A percentile compares a stretch with the other conserved stretches of the same genome.
These are phyloP conservation scores for Quercus tomentella DNA, from an alignment of 331 rosid genomes.

Conservation along the genomic window DNA sequence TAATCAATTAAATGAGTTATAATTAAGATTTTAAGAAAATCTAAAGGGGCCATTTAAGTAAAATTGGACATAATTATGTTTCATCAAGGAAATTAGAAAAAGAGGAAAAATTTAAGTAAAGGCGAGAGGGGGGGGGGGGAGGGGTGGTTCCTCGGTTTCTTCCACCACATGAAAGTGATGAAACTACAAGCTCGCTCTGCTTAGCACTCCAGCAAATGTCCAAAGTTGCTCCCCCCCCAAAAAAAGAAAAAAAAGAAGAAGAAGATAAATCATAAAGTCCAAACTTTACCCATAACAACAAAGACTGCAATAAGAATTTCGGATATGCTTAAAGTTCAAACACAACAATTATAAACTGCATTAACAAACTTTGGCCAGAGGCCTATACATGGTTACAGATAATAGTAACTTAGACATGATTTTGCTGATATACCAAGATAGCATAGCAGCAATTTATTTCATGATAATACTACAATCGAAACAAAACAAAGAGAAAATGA, in stretches of 20 bases:
- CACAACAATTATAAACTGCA: not conserved
- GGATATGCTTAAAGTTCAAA: not conserved
- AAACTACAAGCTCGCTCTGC: too few species aligned
- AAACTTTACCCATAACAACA: not conserved
- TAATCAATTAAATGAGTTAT: too few species aligned
- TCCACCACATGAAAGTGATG: too few species aligned
- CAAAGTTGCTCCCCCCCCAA: too few species aligned
- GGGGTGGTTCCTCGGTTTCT: too few species aligned
- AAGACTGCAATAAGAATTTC: not conserved
- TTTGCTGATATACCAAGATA: slow-evolving; percentile 1
- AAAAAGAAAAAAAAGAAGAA: too few species aligned
- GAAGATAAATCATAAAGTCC: not conserved
- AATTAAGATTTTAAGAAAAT: too few species aligned
- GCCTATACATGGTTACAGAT: slow-evolving; percentile 1
- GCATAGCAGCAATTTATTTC: not conserved
- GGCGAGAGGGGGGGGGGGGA: rapidly evolving
- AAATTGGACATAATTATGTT: too few species aligned
- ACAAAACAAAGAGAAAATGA: slow-evolving; percentile 7
- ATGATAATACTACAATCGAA: not conserved
- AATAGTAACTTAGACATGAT: slow-evolving; percentile 1
- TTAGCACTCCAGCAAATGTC: too few species aligned
- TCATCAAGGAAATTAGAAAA: too few species aligned
- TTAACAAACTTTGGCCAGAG: slow-evolving; percentile 17
- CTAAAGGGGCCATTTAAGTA: too few species aligned
- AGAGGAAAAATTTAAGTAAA: too few species aligned